Conservation (phyloP, 257 asterid species). For the Solanum etuberosum region DNA sequence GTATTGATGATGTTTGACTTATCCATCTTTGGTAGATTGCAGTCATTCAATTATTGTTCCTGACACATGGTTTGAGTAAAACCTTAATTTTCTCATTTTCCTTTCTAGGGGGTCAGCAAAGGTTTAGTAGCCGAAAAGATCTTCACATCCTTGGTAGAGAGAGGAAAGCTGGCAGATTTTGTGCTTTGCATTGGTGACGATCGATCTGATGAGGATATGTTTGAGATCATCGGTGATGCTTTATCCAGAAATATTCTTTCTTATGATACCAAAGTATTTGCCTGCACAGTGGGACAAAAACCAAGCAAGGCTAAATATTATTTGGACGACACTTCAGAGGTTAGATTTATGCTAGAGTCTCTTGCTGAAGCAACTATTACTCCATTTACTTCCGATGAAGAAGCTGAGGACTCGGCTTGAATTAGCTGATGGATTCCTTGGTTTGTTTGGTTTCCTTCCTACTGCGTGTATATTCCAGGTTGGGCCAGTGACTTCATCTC, state of each 20-base stretch:
- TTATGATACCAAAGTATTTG: slow-evolving; percentile 55
- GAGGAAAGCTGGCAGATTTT: slow-evolving; percentile 52
- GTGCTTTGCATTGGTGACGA: slow-evolving; percentile 88
- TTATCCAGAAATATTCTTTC: slow-evolving; percentile 42
- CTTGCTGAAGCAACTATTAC: slow-evolving; percentile 64
- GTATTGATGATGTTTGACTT: background rate
- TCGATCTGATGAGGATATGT: slow-evolving; percentile 90
- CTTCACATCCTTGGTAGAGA: slow-evolving; percentile 57
- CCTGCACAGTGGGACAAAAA: slow-evolving; percentile 84
- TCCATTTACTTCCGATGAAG: slow-evolving; percentile 46
- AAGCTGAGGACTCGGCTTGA: slow-evolving; percentile 27
- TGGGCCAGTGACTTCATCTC: background rate
- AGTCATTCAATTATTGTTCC: background rate
- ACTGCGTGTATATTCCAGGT: slow-evolving; percentile 11
- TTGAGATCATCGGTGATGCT: slow-evolving; percentile 56
- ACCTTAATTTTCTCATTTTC: background rate
- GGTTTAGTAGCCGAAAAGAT: slow-evolving; percentile 70
- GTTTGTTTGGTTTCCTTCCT: slow-evolving; percentile 17
- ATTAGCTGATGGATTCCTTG: slow-evolving; percentile 7
- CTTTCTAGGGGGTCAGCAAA: slow-evolving; percentile 62
- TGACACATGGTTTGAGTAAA: background rate
- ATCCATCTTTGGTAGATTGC: background rate
- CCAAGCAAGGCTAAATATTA: slow-evolving; percentile 86
- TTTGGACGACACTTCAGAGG: slow-evolving; percentile 75
- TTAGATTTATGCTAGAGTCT: slow-evolving; percentile 61